Base-by-base conservation (phyloP, 2,329 filamentous ascomycete genomes). In the Cladophialophora chaetospira region DNA sequence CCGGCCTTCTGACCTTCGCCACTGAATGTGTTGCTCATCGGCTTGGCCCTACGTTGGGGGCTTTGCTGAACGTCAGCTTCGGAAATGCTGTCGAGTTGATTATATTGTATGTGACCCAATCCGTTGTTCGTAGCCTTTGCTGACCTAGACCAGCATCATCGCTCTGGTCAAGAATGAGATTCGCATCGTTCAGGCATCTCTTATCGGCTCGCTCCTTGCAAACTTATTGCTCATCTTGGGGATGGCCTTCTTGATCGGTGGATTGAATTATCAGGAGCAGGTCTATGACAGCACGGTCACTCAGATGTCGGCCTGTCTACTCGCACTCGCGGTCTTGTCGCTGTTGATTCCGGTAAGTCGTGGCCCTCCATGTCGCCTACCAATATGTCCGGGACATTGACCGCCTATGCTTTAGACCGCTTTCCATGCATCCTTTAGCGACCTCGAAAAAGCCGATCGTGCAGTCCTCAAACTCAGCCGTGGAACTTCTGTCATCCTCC, bases 241-340 rank as follows among this genome's bases (percentile, higher is more conserved):
- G 54, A 95, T 91, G 85, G 94, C 87, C 70, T 97, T 95, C 79
- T 92, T 96, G 76, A 87, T 89, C 58, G 91, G 90, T 43, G 90
- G 91, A 3, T 71, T 95, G 63, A 86, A 88, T 56, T 85, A 91
- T 26, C 70, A 82, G 36, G 88, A 95, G 70, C 93, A 97, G 71
- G 87, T 84, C 72, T 97, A 97, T 81, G 96, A 97, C 77, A 85
- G 88, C 26, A 92, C 89, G 0, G 91, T 96, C 4, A 92, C 92
- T 0, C 91, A 96, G 72, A 96, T 91, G 0, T 89, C 91, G 2
- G 87, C 91, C 11, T 91, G 87, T 66, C 75, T 96, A 49, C 81
- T 96, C 25, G 86, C 89, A 4, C 79, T 96, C 11, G 87, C 88
- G 10, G 88, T 95, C 25, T 87, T 87, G 42, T 88, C 85, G 66